These are phyloP conservation scores for Capronia americana DNA, from an alignment of 2,329 filamentous ascomycete genomes.

Conservation along the genomic window DNA sequence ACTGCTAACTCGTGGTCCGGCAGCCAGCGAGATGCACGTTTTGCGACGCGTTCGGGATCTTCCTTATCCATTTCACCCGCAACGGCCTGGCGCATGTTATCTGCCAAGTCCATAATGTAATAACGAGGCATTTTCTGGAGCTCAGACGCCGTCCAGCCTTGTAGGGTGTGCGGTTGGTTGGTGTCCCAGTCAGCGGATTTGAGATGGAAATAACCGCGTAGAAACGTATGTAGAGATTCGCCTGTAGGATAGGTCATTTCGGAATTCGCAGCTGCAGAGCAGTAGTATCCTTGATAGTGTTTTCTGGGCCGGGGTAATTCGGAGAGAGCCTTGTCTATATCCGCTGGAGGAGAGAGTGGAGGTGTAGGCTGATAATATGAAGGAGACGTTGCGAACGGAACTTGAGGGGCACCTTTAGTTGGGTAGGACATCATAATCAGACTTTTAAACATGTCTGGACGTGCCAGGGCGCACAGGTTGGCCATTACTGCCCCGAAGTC, in stretches of 20 bases:
- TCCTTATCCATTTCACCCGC: slow-evolving; percentile 61
- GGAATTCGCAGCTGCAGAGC: slow-evolving; percentile 44
- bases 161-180: slow-evolving; percentile 61
- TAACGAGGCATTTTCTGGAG: slow-evolving; percentile 68
- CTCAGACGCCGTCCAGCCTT: slow-evolving; percentile 63
- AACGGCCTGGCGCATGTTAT: slow-evolving; percentile 66
- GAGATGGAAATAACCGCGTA: slow-evolving; percentile 71
- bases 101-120: slow-evolving; percentile 68
- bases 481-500: slow-evolving; percentile 70
- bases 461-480: slow-evolving; percentile 64
- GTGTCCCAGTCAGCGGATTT: slow-evolving; percentile 68
- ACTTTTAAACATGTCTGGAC: slow-evolving; percentile 69
- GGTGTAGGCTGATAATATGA: slow-evolving; percentile 24
- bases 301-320: slow-evolving; percentile 63
- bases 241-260: slow-evolving; percentile 51
- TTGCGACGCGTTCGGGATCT: slow-evolving; percentile 44
- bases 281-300: slow-evolving; percentile 70
- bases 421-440: slow-evolving; percentile 72
- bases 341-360: slow-evolving; percentile 29
- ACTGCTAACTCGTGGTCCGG: slow-evolving; percentile 62
- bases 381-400: slow-evolving; percentile 56
- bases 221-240: slow-evolving; percentile 61
- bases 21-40: slow-evolving; percentile 57
- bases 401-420: slow-evolving; percentile 59
- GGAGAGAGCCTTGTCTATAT: slow-evolving; percentile 36